Conservation (phyloP, 345 rosid genomes). For the Arabidopsis suecica region DNA sequence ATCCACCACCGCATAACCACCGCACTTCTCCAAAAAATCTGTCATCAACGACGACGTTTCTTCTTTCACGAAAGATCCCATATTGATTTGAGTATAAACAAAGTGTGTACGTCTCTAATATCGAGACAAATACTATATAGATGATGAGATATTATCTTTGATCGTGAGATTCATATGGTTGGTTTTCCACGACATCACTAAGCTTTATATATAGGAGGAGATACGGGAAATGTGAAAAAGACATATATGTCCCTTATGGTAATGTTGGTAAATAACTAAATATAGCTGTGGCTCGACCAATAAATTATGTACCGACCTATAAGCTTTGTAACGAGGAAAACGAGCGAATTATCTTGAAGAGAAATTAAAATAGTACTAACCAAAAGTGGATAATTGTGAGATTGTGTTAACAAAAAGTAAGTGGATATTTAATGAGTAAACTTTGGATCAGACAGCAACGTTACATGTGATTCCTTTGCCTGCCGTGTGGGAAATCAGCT, state of each 20-base stretch:
- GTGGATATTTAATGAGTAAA: conserved; percentile 24
- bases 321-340: conserved; percentile 33
- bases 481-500: conserved; percentile 43
- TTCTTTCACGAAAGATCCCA: conserved; percentile 48
- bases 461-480: conserved; percentile 5
- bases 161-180: conserved; percentile 1
- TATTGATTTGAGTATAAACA: conserved; percentile 1
- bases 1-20: conserved; percentile 78
- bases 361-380: background rate
- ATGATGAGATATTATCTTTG: background rate
- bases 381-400: conserved; percentile 2
- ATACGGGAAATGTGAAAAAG: background rate
- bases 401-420: conserved; percentile 13
- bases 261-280: conserved; percentile 14
- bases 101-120: background rate
- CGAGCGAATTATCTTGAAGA: conserved; percentile 19
- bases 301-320: conserved; percentile 16
- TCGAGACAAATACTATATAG: background rate
- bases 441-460: conserved; percentile 20
- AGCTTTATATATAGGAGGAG: conserved; percentile 20
- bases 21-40: conserved; percentile 71
- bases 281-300: conserved; percentile 10
- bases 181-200: background rate
- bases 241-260: conserved; percentile 2
- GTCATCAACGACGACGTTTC: conserved; percentile 48